Evolutionary conservation across 2,329 filamentous ascomycete species (phyloP).

Genomic region (Zopfia rhizophila): DNA sequence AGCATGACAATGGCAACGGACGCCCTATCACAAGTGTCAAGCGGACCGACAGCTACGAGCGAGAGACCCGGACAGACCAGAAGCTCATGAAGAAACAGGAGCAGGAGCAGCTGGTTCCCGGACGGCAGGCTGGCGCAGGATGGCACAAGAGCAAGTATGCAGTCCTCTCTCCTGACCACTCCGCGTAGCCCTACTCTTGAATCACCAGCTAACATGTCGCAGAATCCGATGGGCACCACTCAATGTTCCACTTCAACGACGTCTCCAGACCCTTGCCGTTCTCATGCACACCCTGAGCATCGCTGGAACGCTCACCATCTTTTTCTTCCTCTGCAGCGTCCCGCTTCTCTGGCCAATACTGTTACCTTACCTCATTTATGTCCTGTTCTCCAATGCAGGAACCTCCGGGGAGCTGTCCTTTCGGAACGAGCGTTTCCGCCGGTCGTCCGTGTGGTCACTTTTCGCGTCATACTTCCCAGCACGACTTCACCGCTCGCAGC

Average conservation of each 20-base stretch:
- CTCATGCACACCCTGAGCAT: slow-evolving; percentile 62
- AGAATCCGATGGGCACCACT: slow-evolving; percentile 90
- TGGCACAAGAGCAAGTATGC: slow-evolving; percentile 62
- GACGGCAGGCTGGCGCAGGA: slow-evolving; percentile 63
- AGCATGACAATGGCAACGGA: slow-evolving; percentile 56
- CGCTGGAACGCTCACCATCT: slow-evolving; percentile 70
- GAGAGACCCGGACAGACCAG: slow-evolving; percentile 43
- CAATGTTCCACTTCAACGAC: slow-evolving; percentile 67
- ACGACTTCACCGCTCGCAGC: slow-evolving; percentile 82
- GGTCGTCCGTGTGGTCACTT: slow-evolving; percentile 81
- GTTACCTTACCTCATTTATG: slow-evolving; percentile 82
- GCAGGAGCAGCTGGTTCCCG: slow-evolving; percentile 59
- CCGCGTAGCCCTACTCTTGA: slow-evolving; percentile 2
- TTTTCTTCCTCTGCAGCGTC: slow-evolving; percentile 91
- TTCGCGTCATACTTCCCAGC: slow-evolving; percentile 96
- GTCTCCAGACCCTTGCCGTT: slow-evolving; percentile 61
- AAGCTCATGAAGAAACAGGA: slow-evolving; percentile 36
- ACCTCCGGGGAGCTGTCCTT: slow-evolving; percentile 79
- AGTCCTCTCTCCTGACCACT: slow-evolving; percentile 6
- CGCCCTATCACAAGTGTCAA: slow-evolving; percentile 58
- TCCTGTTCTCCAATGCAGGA: slow-evolving; percentile 80
- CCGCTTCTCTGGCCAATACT: slow-evolving; percentile 89
- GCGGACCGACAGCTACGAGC: slow-evolving; percentile 51
- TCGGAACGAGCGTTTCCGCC: slow-evolving; percentile 79
- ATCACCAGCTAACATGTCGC: slow-evolving; percentile 13